Evolutionary conservation across 106 monocot genomes (phyloP).

Genomic region (Xerophyta viscosa): DNA sequence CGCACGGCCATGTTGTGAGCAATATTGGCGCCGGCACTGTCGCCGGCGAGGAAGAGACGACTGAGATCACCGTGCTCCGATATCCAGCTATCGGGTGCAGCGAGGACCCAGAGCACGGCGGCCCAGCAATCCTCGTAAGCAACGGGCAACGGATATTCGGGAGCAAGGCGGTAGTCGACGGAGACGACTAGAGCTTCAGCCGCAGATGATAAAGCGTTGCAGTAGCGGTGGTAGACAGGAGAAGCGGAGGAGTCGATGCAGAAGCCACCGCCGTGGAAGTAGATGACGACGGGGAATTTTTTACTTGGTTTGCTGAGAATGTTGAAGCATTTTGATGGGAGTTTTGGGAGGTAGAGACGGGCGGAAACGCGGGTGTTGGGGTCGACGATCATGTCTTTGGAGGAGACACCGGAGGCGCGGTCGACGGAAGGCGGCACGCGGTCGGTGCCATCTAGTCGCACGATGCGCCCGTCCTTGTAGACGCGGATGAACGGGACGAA

Average conservation of each 20-base stretch:
- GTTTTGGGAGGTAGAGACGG: constrained; percentile 4
- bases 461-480: constrained; percentile 5
- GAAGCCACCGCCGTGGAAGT: constrained; percentile 28
- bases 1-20: constrained; percentile 38
- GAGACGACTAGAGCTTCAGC: constrained; percentile 12
- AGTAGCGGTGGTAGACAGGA: constrained; percentile 10
- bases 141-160: constrained; percentile 19
- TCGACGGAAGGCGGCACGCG: not conserved
- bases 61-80: constrained; percentile 25
- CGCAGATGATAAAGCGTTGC: constrained; percentile 1
- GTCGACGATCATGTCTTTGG: constrained; percentile 2
- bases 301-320: no score
- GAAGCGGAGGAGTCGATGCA: constrained; percentile 2
- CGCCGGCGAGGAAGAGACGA: constrained; percentile 39
- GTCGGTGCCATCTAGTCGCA: not conserved
- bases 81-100: constrained; percentile 31
- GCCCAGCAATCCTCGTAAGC: constrained; percentile 8
- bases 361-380: not conserved
- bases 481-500: not conserved
- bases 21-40: constrained; percentile 54
- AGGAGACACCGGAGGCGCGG: not conserved
- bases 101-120: constrained; percentile 36
- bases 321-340: not conserved
- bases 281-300: constrained; percentile 21
- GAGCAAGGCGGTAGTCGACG: constrained; percentile 19